Conservation (phyloP, 139 green algal species). For the Chlamydomonas eustigma region DNA sequence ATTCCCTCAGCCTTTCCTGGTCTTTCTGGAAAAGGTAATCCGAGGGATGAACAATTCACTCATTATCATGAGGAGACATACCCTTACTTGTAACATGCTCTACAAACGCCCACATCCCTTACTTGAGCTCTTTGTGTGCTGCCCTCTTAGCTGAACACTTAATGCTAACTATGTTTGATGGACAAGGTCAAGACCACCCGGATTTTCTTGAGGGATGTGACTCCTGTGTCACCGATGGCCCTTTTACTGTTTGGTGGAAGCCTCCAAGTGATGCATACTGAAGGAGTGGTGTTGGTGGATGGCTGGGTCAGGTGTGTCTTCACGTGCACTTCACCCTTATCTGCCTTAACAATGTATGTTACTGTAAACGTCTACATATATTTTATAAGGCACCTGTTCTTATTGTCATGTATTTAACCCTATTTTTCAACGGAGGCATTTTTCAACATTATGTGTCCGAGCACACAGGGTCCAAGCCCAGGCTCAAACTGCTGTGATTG, state of each 20-base stretch:
- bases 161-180: too few species aligned
- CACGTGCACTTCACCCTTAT: constrained; percentile 17
- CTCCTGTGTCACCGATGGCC: constrained; percentile 61
- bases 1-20: constrained; percentile 64
- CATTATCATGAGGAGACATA: too few species aligned
- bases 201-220: constrained; percentile 83
- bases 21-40: constrained; percentile 88
- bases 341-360: not conserved
- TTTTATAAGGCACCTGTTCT: not conserved
- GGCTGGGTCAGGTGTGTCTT: constrained; percentile 56
- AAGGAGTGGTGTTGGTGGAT: constrained; percentile 65
- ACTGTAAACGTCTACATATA: not conserved
- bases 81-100: too few species aligned
- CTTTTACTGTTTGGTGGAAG: constrained; percentile 85
- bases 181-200: constrained; percentile 72
- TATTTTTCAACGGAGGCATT: not conserved
- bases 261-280: constrained; percentile 63
- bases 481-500: constrained; percentile 77
- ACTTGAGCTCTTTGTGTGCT: too few species aligned
- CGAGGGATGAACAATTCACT: too few species aligned
- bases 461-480: constrained; percentile 13
- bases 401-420: not conserved
- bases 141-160: too few species aligned
- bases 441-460: not conserved
- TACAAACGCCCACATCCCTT: too few species aligned